Percentiles rank a stretch among this genome's conserved stretches.
These are phyloP conservation scores for Solanum etuberosum DNA, from an alignment of 257 asterid species.

Conservation along the genomic window DNA sequence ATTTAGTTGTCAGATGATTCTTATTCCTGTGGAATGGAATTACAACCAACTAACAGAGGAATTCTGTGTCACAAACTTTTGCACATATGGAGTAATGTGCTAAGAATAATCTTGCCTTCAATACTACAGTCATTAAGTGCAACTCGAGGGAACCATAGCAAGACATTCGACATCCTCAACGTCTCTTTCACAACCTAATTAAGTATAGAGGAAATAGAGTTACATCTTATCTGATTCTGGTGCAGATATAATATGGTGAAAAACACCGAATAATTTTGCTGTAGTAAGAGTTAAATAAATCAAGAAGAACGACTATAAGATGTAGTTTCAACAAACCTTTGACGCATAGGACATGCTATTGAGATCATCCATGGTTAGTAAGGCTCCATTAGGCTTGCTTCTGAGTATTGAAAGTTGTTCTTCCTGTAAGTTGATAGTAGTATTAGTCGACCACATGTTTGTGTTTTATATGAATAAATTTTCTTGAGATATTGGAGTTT, in stretches of 20 bases:
- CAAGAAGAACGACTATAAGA: not conserved
- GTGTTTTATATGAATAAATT: not conserved
- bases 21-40: not conserved
- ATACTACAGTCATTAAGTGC: constrained; percentile 33
- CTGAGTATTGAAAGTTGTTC: constrained; percentile 33
- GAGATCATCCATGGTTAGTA: constrained; percentile 39
- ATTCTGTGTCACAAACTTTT: not conserved
- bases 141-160: constrained; percentile 59
- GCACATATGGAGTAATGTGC: not conserved
- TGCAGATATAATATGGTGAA: not conserved
- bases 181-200: constrained; percentile 70
- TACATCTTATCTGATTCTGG: not conserved
- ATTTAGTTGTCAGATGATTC: not conserved
- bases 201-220: not conserved
- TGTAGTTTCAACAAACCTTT: constrained; percentile 22
- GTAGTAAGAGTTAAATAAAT: not conserved
- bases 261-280: not conserved
- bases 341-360: constrained; percentile 38
- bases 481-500: not conserved
- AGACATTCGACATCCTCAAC: constrained; percentile 48
- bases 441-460: not conserved
- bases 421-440: constrained; percentile 21
- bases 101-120: constrained; percentile 26
- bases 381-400: constrained; percentile 22
- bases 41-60: not conserved